Evolutionary conservation across 2,329 filamentous ascomycete genomes (phyloP).

Genomic region (Colletotrichum sidae): DNA sequence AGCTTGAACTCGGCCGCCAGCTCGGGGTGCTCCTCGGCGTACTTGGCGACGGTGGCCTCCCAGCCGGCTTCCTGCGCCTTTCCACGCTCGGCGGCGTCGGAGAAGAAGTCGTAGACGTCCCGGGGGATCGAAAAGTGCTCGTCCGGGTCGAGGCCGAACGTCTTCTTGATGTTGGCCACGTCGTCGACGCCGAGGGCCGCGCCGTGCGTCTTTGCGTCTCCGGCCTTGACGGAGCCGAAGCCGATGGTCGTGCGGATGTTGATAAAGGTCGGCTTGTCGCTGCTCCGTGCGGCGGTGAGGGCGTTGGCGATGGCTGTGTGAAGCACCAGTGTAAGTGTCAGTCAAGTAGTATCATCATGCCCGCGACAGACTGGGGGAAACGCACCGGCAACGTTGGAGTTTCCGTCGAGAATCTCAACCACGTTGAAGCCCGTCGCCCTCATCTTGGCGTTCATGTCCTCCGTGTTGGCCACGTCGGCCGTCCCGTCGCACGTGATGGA

Average conservation of each 20-base stretch:
- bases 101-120: slow-evolving; percentile 62
- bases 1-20: slow-evolving; percentile 59
- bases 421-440: slow-evolving; percentile 66
- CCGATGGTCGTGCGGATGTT: slow-evolving; percentile 69
- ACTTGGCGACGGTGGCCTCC: slow-evolving; percentile 54
- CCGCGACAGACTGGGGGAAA: too few species aligned
- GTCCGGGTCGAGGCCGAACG: slow-evolving; percentile 48
- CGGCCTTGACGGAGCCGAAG: slow-evolving; percentile 58
- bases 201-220: slow-evolving; percentile 67
- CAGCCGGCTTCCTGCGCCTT: slow-evolving; percentile 58
- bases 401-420: slow-evolving; percentile 63
- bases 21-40: slow-evolving; percentile 58
- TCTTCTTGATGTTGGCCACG: slow-evolving; percentile 53
- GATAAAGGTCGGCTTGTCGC: slow-evolving; percentile 66
- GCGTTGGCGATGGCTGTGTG: slow-evolving; percentile 52
- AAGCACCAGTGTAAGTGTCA: background rate
- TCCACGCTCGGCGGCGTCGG: slow-evolving; percentile 55
- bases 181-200: slow-evolving; percentile 66
- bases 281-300: slow-evolving; percentile 55
- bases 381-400: slow-evolving; percentile 57
- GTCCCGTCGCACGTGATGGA: slow-evolving; percentile 69
- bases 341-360: background rate
- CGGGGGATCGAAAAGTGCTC: slow-evolving; percentile 51
- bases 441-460: slow-evolving; percentile 70
- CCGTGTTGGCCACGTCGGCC: slow-evolving; percentile 63